Conservation (phyloP, 305 asterid genomes). For the Fraxinus angustifolia region DNA sequence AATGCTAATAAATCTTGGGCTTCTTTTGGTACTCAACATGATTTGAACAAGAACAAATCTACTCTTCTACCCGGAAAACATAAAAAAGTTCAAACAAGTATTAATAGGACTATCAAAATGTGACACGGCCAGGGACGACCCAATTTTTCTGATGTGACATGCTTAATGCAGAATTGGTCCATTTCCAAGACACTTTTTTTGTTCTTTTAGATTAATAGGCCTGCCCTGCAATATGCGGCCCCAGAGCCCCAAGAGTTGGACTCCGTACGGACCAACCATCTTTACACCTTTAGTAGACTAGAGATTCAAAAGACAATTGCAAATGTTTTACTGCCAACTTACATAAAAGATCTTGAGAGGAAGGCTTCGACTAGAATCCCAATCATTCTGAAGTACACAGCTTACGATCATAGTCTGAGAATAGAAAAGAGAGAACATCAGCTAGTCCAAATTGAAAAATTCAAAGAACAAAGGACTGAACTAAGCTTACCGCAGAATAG, state of each 20-base stretch:
- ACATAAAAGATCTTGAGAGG: slow-evolving; percentile 54
- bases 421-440: slow-evolving; percentile 13
- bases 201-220: background rate
- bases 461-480: background rate
- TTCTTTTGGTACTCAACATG: background rate
- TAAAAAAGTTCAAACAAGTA: background rate
- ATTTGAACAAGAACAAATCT: background rate
- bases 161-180: background rate
- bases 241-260: background rate
- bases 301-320: background rate
- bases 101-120: background rate
- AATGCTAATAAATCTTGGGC: background rate
- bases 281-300: slow-evolving; percentile 44
- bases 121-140: background rate
- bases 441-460: background rate
- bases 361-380: slow-evolving; percentile 34
- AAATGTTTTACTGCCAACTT: slow-evolving; percentile 34
- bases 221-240: background rate
- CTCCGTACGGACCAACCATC: slow-evolving; percentile 15
- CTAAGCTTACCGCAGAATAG: slow-evolving; percentile 61
- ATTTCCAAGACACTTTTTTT: background rate
- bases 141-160: background rate
- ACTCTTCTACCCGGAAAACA: background rate
- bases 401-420: slow-evolving; percentile 49
- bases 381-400: slow-evolving; percentile 43